Base-by-base conservation (phyloP, 345 rosid species). In the Eucalyptus marginata region DNA sequence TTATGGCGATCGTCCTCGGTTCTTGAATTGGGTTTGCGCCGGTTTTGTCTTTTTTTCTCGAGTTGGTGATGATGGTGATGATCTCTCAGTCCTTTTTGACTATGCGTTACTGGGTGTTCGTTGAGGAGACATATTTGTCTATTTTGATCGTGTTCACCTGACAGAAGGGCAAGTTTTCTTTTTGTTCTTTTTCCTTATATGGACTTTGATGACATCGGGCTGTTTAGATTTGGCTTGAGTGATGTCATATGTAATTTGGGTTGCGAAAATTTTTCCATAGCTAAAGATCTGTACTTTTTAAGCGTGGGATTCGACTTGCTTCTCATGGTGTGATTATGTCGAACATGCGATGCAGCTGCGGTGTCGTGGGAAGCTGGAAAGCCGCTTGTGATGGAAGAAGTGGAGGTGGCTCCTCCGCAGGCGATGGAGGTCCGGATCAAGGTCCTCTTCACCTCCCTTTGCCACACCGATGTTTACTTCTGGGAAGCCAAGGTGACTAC, bases 351-450 rank as follows among this genome's bases (percentile, higher is more conserved):
- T 90, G 89, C 83, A 93, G 96, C 94, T 91, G 95, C 94, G 16
- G 94, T 94, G 59, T 93, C 94, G 46, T 94, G 95, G 95, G 94
- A 94, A 87, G 94, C 96, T 29, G 94, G 95, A 51, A 94, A 94
- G 92, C 95, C 95, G 88, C 84, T 94, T 50, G 92, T 89, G 87
- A 93, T 94, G 1, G 92, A 94, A 71, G 92, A 93, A 91, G 94
- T 94, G 90, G 96, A 93, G 87, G 94, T 93, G 89, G 94, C 95
- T 3, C 93, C 94, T 9, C 96, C 95, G 29, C 93, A 94, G 89
- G 88, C 87, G 9, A 92, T 27, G 79, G 94, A 94, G 85, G 94
- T 94, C 22, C 95, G 95, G 7, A 10, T 94, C 86, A 94, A 90
- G 92, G 49, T 93, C 86, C 93, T 92, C 79, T 90, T 89, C 88